Conservation (phyloP, 2,329 filamentous ascomycete species). For the Colletotrichum gloeosporioides region DNA sequence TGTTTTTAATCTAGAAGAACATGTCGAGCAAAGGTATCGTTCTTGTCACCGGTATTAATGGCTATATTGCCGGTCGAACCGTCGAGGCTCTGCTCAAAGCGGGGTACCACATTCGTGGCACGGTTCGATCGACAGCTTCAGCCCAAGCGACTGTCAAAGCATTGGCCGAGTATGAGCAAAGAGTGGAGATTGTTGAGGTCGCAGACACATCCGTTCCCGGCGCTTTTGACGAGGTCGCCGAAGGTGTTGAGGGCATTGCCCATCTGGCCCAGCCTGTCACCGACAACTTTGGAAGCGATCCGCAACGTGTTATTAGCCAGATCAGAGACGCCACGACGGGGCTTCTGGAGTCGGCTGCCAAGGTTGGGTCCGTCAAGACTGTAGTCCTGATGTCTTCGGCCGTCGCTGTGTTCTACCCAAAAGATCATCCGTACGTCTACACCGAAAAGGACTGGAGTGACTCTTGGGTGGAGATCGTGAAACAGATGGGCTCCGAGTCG, state of each 20-base stretch:
- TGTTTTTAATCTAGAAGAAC: neutral
- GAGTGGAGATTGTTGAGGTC: constrained; percentile 31
- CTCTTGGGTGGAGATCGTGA: constrained; percentile 7
- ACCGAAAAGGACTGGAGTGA: constrained; percentile 31
- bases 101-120: constrained; percentile 36
- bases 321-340: neutral
- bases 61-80: constrained; percentile 35
- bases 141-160: constrained; percentile 38
- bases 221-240: constrained; percentile 37
- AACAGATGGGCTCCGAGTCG: constrained; percentile 18
- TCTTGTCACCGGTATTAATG: constrained; percentile 37
- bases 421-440: neutral
- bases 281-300: neutral
- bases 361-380: neutral
- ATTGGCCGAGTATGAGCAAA: constrained; percentile 28
- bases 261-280: constrained; percentile 20
- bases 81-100: constrained; percentile 31
- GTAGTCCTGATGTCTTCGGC: constrained; percentile 7
- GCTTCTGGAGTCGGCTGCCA: neutral
- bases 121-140: constrained; percentile 30
- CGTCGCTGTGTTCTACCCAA: neutral
- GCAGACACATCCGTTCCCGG: constrained; percentile 34
- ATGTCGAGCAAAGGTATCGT: constrained; percentile 2
- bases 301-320: neutral
- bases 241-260: constrained; percentile 28